These are phyloP conservation scores for Cystobasidium tubakii DNA, from an alignment of 768 basidiomycete genomes.

Conservation along the genomic window DNA sequence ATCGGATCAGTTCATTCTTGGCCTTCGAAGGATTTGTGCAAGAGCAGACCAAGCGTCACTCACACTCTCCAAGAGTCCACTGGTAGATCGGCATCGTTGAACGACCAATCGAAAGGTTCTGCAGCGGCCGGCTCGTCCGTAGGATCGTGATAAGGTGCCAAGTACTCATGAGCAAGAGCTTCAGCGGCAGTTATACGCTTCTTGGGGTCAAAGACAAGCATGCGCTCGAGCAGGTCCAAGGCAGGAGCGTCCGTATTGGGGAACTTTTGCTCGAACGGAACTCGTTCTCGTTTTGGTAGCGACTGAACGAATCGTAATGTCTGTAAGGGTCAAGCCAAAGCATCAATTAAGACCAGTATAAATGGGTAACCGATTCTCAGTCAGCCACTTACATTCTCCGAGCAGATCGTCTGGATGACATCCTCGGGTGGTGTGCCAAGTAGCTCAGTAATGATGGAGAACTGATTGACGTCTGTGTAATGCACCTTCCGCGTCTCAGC, in stretches of 20 bases:
- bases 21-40: too few species aligned
- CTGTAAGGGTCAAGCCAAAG: too few species aligned
- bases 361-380: background rate
- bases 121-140: conserved; percentile 90
- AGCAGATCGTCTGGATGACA: conserved; percentile 97
- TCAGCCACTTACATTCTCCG: conserved; percentile 72
- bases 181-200: conserved; percentile 91
- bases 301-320: conserved; percentile 98
- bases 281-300: conserved; percentile 87
- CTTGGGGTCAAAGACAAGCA: conserved; percentile 97
- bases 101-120: conserved; percentile 97
- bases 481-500: conserved; percentile 20
- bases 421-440: conserved; percentile 98
- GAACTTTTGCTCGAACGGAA: conserved; percentile 91
- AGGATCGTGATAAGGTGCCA: conserved; percentile 95
- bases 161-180: conserved; percentile 85
- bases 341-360: too few species aligned
- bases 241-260: conserved; percentile 81
- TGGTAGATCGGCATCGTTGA: conserved; percentile 97
- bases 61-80: conserved; percentile 96
- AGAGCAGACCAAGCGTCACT: too few species aligned
- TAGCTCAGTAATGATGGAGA: conserved; percentile 97
- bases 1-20: too few species aligned
- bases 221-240: conserved; percentile 90
- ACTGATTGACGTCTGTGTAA: conserved; percentile 87